Evolutionary conservation across 345 rosid species (phyloP), one percentile per base, ranked within the genome.

Genomic region (Lumnitzera racemosa): DNA sequence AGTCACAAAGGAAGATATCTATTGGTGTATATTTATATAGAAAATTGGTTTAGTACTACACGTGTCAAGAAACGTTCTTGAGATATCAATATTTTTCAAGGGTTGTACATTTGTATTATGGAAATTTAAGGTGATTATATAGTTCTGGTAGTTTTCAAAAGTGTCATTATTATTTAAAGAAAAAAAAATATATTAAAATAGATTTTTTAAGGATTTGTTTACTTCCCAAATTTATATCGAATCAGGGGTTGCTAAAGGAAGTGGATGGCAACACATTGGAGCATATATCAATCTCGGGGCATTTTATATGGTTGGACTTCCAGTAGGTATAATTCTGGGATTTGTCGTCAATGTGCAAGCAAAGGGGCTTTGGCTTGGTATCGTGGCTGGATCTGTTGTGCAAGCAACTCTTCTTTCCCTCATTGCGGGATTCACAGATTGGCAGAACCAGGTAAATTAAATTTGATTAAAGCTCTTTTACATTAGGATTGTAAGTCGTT

Each of bases 341-440:
- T 79, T 79, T 52, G 54, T 55, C 13, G 52, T 52, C 12, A 67
- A 68, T 57, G 53, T 67, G 29, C 57, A 51, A 61, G 83, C 70
- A 12, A 66, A 76, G 51, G 83, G 80, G 5, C 72, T 80, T 55
- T 80, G 83, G 81, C 57, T 73, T 47, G 76, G 81, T 5, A 49
- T 76, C 0, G 62, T 73, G 17, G 58, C 61, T n/a, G 83, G 83
- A 1, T 65, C 80, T 1, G 2, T 36, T 23, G 64, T 79, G 48
- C 83, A 76, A 65, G 36, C 67, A 1, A 27, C 23, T 15, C 58
- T 69, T 48, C 70, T 76, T 1, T 63, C 54, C 15, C 61, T 71
- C 15, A 55, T 71, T 0, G 56, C 67, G 46, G 55, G 41, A 55
- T 27, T 47, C 47, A 62, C 72, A n/a, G 50, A 79, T 49, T 75